A percentile compares a stretch with the other conserved stretches of the same genome.
Conservation (phyloP, 257 asterid genomes). For the Salvia hispanica region DNA sequence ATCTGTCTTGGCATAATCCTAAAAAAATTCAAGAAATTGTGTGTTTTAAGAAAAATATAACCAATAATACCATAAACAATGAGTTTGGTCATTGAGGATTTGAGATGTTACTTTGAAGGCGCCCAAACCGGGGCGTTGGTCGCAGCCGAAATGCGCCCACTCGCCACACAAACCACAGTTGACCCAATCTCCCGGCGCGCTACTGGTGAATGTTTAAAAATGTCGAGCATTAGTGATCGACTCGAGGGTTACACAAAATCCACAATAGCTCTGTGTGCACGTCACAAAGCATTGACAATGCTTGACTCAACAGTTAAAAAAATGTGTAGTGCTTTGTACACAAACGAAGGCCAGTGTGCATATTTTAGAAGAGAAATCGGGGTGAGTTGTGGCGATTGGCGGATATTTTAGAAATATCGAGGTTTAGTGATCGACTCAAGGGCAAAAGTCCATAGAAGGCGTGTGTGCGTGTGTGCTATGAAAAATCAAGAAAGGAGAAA, state of each 20-base stretch:
- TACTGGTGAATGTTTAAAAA: conserved; percentile 56
- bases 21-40: conserved; percentile 28
- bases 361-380: not conserved
- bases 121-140: conserved; percentile 92
- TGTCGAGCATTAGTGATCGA: conserved; percentile 36
- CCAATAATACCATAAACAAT: no score
- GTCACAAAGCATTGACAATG: no score
- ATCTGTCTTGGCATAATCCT: conserved; percentile 99
- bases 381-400: conserved; percentile 51
- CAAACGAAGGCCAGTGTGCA: not conserved
- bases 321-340: no score
- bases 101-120: conserved; percentile 75
- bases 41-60: not conserved
- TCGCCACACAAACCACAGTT: conserved; percentile 98
- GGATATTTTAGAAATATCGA: not conserved
- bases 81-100: conserved; percentile 12
- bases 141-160: conserved; percentile 99
- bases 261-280: no score
- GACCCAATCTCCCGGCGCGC: conserved; percentile 99
- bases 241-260: not conserved
- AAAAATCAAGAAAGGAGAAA: not conserved
- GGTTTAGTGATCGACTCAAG: conserved; percentile 28
- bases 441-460: not conserved
- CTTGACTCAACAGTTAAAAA: no score
- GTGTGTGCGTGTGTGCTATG: no score